A percentile compares a stretch with the other conserved stretches of the same genome.
phyloP scores from a whole-genome alignment of 2,329 filamentous ascomycete genomes.

The Colletotrichum siamense region DNA sequence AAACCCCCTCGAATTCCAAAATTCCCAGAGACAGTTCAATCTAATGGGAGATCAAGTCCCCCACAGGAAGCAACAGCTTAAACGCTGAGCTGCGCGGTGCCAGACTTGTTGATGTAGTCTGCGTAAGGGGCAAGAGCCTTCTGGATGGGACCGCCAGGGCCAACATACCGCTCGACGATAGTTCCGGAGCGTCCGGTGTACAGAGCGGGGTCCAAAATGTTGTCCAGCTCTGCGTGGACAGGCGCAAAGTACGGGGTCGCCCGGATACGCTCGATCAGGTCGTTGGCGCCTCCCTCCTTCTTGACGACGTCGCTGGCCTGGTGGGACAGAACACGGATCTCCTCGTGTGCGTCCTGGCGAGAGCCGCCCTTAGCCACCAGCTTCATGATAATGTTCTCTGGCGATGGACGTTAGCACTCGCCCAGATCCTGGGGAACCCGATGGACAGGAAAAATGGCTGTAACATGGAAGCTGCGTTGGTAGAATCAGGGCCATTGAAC shows the following conservation, averaged over 20 bases:
- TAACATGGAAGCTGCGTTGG: background rate
- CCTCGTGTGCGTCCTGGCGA: conserved; percentile 84
- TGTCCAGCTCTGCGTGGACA: conserved; percentile 72
- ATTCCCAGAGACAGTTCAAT: background rate
- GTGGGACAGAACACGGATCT: conserved; percentile 83
- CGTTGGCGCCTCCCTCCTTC: conserved; percentile 44
- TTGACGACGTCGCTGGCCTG: conserved; percentile 70
- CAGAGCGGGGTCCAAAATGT: conserved; percentile 67
- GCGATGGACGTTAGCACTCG: conserved; percentile 24
- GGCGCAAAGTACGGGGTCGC: conserved; percentile 76
- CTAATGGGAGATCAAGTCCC: background rate
- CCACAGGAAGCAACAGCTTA: conserved; percentile 21
- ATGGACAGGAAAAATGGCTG: background rate
- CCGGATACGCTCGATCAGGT: conserved; percentile 71
- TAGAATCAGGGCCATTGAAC: background rate
- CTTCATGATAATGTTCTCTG: conserved; percentile 74
- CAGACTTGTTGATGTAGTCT: conserved; percentile 36
- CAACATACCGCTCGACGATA: conserved; percentile 52
- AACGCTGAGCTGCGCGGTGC: conserved; percentile 43
- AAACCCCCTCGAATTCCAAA: background rate
- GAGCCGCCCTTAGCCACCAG: conserved; percentile 73
- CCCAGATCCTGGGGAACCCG: background rate
- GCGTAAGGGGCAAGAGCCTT: conserved; percentile 43
- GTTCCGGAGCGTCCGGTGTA: conserved; percentile 49
- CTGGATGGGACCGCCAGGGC: conserved; percentile 41